Evolutionary conservation across 306 rosid species (phyloP), one percentile per base, ranked within the genome.

Genomic region (Prunus mira): DNA sequence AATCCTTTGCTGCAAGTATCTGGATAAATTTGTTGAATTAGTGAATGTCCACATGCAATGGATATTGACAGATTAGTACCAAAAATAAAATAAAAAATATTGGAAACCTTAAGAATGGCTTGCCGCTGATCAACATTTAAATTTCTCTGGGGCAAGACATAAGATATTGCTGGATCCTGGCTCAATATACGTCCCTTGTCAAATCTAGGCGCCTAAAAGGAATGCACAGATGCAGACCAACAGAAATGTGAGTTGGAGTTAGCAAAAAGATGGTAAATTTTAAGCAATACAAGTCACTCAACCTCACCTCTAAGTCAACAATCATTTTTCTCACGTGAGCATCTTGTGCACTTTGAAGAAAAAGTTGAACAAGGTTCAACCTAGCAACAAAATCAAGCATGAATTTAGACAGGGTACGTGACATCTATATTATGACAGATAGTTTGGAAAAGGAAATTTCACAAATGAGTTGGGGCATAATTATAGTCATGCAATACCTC

Each of bases 1-100:
- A 94, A 82, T 94, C 98, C 88, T 89, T 91, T 71, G 96, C 93
- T 25, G 90, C 78, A 76, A 94, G 98, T 87, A 92, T 90, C 98
- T 94, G 91, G 65, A 45, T 18, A 78, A 49, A 67, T 47, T 56
- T 66, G 15, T 27, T 67, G 65, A 73, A 74, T 67, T 45, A 76
- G 66, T 28, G 22, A 61, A 38, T 11, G n/a, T 22, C 27, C 7
- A 3, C 19, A 15, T 3, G 56, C 78, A 24, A 18, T 2, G 6
- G 20, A 41, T 46, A 81, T 63, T 68, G 50, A 1, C 6, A 17
- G 45, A 65, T 32, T 15, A 46, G 15, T 32, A 27, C 22, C 19
- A 18, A 19, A 49, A 15, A 24, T 28, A 12, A 38, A 54, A n/a
- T n/a, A n/a, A 41, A 43, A 64, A 32, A 60, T 63, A 55, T 65